Conservation (phyloP, 2,329 filamentous ascomycete species). For the Hypoxylon sp. region DNA sequence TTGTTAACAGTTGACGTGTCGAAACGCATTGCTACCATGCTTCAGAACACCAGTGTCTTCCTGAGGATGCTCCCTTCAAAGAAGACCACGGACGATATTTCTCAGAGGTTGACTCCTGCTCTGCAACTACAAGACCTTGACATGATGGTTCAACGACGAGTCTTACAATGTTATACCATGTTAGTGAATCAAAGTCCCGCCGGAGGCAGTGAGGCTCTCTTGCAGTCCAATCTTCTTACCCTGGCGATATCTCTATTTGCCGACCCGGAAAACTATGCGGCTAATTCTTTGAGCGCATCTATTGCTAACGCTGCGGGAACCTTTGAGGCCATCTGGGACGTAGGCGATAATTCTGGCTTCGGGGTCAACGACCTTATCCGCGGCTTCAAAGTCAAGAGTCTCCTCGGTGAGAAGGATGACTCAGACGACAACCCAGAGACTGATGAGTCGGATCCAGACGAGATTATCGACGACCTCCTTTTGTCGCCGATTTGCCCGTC, state of each 20-base stretch:
- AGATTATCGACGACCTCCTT: slow-evolving; percentile 73
- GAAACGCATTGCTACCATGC: slow-evolving; percentile 91
- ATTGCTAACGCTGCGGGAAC: slow-evolving; percentile 91
- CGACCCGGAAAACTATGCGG: slow-evolving; percentile 89
- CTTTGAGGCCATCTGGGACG: slow-evolving; percentile 96
- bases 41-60: slow-evolving; percentile 94
- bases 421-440: slow-evolving; percentile 60
- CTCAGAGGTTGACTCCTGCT: slow-evolving; percentile 85
- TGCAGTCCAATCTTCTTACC: slow-evolving; percentile 92
- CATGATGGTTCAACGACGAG: slow-evolving; percentile 91
- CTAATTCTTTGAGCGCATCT: slow-evolving; percentile 87
- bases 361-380: slow-evolving; percentile 89
- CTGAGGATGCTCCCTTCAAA: slow-evolving; percentile 86
- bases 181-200: slow-evolving; percentile 89
- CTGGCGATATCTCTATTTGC: slow-evolving; percentile 93
- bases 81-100: slow-evolving; percentile 88
- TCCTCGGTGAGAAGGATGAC: slow-evolving; percentile 78
- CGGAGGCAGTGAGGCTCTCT: slow-evolving; percentile 85
- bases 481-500: slow-evolving; percentile 84
- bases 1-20: slow-evolving; percentile 94
- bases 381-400: slow-evolving; percentile 79
- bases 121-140: slow-evolving; percentile 92
- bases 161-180: slow-evolving; percentile 95
- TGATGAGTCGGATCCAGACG: slow-evolving; percentile 73
- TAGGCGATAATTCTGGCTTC: slow-evolving; percentile 94